Evolutionary conservation across 371 early-diverging fungal species (phyloP), one percentile per base, ranked within the genome.

Genomic region (Choanephora cucurbitarum): DNA sequence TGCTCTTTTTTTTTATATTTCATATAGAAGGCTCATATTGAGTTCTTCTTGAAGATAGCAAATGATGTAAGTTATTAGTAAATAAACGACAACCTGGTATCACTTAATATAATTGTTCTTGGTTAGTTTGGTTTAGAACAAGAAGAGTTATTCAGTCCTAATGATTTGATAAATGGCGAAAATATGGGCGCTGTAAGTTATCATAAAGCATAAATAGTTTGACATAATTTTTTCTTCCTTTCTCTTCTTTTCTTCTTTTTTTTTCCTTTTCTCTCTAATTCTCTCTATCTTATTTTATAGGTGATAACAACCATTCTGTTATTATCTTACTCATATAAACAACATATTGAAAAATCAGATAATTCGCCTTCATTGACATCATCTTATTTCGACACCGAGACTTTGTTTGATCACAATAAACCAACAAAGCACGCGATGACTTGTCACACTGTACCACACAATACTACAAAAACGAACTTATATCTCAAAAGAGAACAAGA

Each of bases 141-240:
- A 19, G 45, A 51, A 18, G 66, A 68, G 21, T 44, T 74, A 22
- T 75, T 75, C 32, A 42, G 52, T 50, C 40, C 60, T 6, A 52
- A 60, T 46, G 69, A 74, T 49, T 44, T 74, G 50, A 44, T 68
- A 17, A 41, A 70, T 39, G 69, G 65, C 48, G 53, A 62, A 19
- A 52, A 71, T 51, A 66, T 70, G 63, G 41, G 60, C 47, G 45
- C 57, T 47, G 73, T 70, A 73, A 54, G 60, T 48, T 15, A 56
- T 40, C 21, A 49, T 13, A 24, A 42, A 31, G 28, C 32, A 41
- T n/a, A 28, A 43, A 4, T 17, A 28, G 18, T 23, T 58, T 28
- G 28, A 28, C 28, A 28, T 28, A 28, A 7, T 21, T 42, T 61
- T 52, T 58, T 22, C 28, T 43, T 40, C 31, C 21, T 18, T 45